Evolutionary conservation across 2,329 filamentous ascomycete species (phyloP), one percentile per base, ranked within the genome.

Genomic region (Monilinia polystroma): DNA sequence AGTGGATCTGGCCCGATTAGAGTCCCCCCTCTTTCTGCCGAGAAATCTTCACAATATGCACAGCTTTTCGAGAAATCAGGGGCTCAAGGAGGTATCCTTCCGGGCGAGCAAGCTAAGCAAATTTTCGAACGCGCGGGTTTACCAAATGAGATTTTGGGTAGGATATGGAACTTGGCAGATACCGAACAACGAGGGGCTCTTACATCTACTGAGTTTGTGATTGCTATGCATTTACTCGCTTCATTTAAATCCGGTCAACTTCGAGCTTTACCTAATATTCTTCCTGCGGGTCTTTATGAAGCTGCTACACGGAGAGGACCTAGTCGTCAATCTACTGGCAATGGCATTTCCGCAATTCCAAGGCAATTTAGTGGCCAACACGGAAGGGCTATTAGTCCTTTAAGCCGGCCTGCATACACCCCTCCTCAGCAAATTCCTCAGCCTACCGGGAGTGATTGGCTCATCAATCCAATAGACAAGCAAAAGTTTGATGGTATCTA

Each of bases 211-310:
- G 95, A 98, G 74, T 99, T 99, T 77, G 91, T 97, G 76, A 96
- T 99, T 75, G 95, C 95, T 56, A 99, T 99, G 95, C 95, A 99
- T 78, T 82, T 99, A 68, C 84, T 99, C 69, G 94, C 92, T 18
- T 97, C 93, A 16, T 92, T 92, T 80, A 97, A 96, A 82, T 90
- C 88, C 16, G 91, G 93, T 29, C 84, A 88, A 41, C 84, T 99
- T 77, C 88, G 92, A 70, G 87, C 85, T 26, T 83, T 98, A 66
- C 95, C 95, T 1, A 90, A 82, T 68, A 86, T 90, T 35, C 84
- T 99, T 2, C 95, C 95, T 7, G 87, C 91, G 16, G 91, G 90
- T 14, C 82, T 99, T 6, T 97, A 96, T 75, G 95, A 99, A 75
- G 94, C 93, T 56, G 95, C 95, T 11, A 87, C 91, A 59, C 86